A percentile compares a stretch with the other conserved stretches of the same genome.
phyloP scores from a whole-genome alignment of 768 basidiomycete genomes.

The Trametopsis cervina region DNA sequence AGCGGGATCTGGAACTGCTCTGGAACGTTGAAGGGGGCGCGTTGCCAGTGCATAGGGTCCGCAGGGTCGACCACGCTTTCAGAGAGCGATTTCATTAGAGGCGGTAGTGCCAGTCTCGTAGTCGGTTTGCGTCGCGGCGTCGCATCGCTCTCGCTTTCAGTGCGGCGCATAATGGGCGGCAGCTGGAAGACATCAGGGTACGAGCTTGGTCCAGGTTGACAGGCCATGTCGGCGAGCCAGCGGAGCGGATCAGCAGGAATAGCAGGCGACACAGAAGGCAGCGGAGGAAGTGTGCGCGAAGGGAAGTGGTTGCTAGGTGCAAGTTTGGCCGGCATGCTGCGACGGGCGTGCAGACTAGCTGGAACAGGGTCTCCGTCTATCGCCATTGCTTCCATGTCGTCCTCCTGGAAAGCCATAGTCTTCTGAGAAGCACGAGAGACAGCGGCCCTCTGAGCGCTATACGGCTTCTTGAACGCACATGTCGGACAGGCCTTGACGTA shows the following conservation, averaged over 20 bases:
- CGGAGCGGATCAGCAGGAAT: conserved; percentile 2
- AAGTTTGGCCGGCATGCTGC: background rate
- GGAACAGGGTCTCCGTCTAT: background rate
- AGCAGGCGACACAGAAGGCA: background rate
- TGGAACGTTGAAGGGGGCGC: background rate
- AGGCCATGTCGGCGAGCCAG: conserved; percentile 7
- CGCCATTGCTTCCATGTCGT: no score
- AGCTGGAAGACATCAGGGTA: background rate
- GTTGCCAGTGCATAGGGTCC: background rate
- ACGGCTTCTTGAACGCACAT: conserved; percentile 43
- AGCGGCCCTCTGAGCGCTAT: background rate
- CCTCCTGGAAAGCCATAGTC: background rate
- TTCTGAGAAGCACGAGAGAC: conserved; percentile 1
- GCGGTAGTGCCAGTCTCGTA: conserved; percentile 5
- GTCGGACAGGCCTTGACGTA: conserved; percentile 80
- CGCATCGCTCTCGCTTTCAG: conserved; percentile 4
- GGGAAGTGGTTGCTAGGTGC: background rate
- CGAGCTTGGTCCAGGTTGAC: conserved; percentile 9
- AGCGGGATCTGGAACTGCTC: background rate
- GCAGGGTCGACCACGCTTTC: background rate
- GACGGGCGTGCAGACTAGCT: background rate
- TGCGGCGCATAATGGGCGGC: background rate
- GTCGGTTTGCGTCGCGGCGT: background rate
- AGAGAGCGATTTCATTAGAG: conserved; percentile 11
- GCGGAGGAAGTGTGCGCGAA: background rate